Evolutionary conservation across 495 filamentous ascomycete species (phyloP), one percentile per base, ranked within the genome.

Genomic region (Beverwykella pulmonaria): DNA sequence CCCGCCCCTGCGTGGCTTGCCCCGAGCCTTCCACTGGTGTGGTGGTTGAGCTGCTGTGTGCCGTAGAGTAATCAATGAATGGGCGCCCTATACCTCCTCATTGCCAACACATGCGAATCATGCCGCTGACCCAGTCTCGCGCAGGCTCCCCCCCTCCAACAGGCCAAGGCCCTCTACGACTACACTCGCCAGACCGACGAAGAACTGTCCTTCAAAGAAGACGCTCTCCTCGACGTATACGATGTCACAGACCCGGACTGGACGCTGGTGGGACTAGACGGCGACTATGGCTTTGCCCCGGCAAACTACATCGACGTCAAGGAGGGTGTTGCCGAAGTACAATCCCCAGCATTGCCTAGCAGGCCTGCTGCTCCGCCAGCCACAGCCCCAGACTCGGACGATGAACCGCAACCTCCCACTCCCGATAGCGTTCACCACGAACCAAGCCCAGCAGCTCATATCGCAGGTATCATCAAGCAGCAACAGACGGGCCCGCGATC

Each of bases 161-260:
- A 87, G 62, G 93, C 92, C 22, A 91, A 89, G 77, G 90, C 93
- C 46, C 84, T 98, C 36, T 99, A 93, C 80, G 95, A 98, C 75
- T 99, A 99, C 77, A 91, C 90, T 36, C 84, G 92, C 59, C 94
- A 99, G 79, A 99, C 94, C 52, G 95, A 99, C 73, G 94, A 98
- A 76, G 94, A 99, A 79, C 82, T 99, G 26, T 97, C 93, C 26
- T 97, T 99, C 75, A 84, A 90, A 47, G 93, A 99, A 82, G 92
- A 97, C 77, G 87, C 90, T 26, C 77, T 85, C 55, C 80, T 99
- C 44, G 78, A 88, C 55, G 92, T 98, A 29, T 98, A 90, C 74
- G 94, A 99, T 73, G 88, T 82, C 14, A 88, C 91, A 8, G 94
- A 98, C 78, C 92, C 92, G 19, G 94, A 98, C 76, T 99, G 94